A percentile compares a stretch with the other conserved stretches of the same genome.
Evolutionary conservation across 2,329 filamentous ascomycete species (phyloP).

Genomic region (Diaporthe citriasiana): DNA sequence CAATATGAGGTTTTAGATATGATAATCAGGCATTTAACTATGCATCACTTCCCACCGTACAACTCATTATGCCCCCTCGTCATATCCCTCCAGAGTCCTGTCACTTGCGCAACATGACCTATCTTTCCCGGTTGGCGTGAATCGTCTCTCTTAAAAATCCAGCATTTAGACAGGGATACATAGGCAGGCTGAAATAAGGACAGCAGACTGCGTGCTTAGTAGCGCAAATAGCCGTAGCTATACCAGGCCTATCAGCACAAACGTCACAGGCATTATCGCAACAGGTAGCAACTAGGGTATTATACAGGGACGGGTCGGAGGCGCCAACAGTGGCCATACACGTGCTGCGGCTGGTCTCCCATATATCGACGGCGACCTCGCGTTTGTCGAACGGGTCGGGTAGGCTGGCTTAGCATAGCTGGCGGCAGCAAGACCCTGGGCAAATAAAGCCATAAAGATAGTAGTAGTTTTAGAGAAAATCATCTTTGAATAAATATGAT

Average conservation of each 20-base stretch:
- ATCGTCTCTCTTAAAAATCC: no score
- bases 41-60: neutral
- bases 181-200: constrained; percentile 7
- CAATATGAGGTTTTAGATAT: neutral
- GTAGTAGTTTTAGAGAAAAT: constrained; percentile 19
- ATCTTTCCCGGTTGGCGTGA: neutral
- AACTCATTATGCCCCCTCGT: neutral
- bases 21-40: neutral
- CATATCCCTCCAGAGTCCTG: neutral
- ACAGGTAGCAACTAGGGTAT: constrained; percentile 18
- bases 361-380: constrained; percentile 9
- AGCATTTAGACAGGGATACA: neutral
- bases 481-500: constrained; percentile 13
- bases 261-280: neutral
- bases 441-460: neutral
- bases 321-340: constrained; percentile 1
- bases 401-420: neutral
- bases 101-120: neutral
- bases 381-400: constrained; percentile 14
- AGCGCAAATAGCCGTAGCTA: neutral
- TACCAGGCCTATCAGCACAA: neutral
- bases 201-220: constrained; percentile 12
- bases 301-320: neutral
- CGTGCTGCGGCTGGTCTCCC: constrained; percentile 13
- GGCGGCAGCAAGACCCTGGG: constrained; percentile 27